phyloP scores from a whole-genome alignment of 345 rosid genomes.

The Hypericum perforatum region DNA sequence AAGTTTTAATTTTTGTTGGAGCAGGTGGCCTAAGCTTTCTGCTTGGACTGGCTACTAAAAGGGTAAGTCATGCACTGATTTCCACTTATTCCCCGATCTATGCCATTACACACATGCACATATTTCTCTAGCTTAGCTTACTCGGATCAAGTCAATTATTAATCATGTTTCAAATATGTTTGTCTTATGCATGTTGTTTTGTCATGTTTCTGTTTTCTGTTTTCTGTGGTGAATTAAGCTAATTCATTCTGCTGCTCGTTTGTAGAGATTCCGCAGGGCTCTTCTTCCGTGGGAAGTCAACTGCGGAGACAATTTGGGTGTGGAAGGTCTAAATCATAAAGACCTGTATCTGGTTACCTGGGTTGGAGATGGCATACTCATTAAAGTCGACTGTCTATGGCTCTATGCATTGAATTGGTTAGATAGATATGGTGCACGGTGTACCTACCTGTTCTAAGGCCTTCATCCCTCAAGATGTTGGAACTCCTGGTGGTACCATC shows the following conservation, averaged over 20 bases:
- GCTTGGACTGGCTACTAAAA: constrained; percentile 58
- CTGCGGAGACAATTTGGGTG: constrained; percentile 22
- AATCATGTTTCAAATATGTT: too few relatives aligned
- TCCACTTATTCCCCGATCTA: neutral
- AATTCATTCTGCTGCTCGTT: neutral
- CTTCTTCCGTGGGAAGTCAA: constrained; percentile 20
- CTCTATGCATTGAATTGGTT: too few relatives aligned
- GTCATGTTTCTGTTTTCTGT: neutral
- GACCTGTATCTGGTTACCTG: constrained; percentile 31
- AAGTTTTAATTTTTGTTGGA: constrained; percentile 63
- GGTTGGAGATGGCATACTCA: constrained; percentile 27
- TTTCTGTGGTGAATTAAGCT: neutral
- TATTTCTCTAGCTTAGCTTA: too few relatives aligned
- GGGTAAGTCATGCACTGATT: constrained; percentile 27
- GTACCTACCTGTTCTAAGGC: constrained; percentile 19
- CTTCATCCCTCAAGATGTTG: constrained; percentile 15
- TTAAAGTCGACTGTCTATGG: too few relatives aligned
- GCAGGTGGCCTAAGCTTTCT: constrained; percentile 55
- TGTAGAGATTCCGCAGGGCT: constrained; percentile 30
- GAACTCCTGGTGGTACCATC: constrained; percentile 15
- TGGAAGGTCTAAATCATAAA: constrained; percentile 13
- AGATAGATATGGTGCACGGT: constrained; percentile 13
- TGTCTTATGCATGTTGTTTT: too few relatives aligned
- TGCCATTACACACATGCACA: too few relatives aligned
- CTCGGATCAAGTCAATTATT: too few relatives aligned